Base-by-base conservation (phyloP, 108 stramenopile species). In the Schizochytrium sp. region DNA sequence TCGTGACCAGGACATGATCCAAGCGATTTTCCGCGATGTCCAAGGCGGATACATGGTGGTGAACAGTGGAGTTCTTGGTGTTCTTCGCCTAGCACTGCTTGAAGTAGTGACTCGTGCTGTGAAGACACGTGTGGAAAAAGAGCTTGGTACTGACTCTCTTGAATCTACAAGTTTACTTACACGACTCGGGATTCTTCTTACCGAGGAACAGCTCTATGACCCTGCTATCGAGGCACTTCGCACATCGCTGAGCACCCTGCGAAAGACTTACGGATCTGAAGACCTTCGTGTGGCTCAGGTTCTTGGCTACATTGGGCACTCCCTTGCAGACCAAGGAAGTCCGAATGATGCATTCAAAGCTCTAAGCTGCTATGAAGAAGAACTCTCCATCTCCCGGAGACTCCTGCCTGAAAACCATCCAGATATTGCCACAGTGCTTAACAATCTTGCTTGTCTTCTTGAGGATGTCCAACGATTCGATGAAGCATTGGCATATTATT, bases 1-100 rank as follows among this genome's bases (percentile, higher is more conserved):
- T 38, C 7, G 64, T 7, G 64, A 69, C 64, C 76, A 83, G 50
- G 53, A 55, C n/a, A 83, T 83, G 50, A 83, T 83, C 47, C 47
- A 83, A 10, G 76, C 76, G 50, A 69, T 69, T 38, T 15, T 69
- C 44, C 64, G 64, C 64, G 64, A 69, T 44, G 40, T 38, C 44
- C 42, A 38, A 10, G 64, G 64, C 12, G 64, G 64, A 8, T 69
- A 69, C 15, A 44, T 15, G 5, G 64, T 44, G 42, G 28, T 69
- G 42, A 69, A 69, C 64, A 44, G 64, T 8, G 64, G 19, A 38
- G 44, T 69, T 15, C 64, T 69, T 44, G 64, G 64, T 44, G 64
- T 38, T 15, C 42, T 69, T 7, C 64, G 64, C 64, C 42, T 15
- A 5, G 64, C 64, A 8, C 42, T 44, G 12, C 64, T 69, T 44